phyloP scores from a whole-genome alignment of 805 yeast species.

The Nadsonia fulvescens region DNA sequence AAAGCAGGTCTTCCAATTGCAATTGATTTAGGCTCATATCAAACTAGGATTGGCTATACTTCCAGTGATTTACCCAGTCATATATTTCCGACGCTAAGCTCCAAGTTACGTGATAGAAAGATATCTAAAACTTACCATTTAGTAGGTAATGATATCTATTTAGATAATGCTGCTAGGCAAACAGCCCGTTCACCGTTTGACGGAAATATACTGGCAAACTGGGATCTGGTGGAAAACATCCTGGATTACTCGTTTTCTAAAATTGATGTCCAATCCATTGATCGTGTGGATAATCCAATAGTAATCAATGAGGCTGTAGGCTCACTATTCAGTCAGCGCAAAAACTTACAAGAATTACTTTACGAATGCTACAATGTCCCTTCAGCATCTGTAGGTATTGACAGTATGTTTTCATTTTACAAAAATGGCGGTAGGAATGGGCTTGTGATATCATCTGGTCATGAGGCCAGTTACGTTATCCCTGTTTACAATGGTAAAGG shows the following conservation, averaged over 20 bases:
- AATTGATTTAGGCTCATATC: slow-evolving; percentile 63
- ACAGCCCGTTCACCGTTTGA: slow-evolving; percentile 71
- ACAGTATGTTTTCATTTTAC: slow-evolving; percentile 59
- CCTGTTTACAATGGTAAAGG: slow-evolving; percentile 69
- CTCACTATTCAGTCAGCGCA: slow-evolving; percentile 50
- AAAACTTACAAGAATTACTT: slow-evolving; percentile 58
- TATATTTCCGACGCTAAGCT: slow-evolving; percentile 46
- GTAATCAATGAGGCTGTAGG: slow-evolving; percentile 67
- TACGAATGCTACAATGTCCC: slow-evolving; percentile 75
- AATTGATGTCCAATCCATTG: slow-evolving; percentile 40
- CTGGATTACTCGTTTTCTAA: slow-evolving; percentile 74
- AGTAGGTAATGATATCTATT: slow-evolving; percentile 64
- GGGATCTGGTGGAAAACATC: slow-evolving; percentile 77
- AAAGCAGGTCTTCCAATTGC: slow-evolving; percentile 55
- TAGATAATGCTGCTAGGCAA: slow-evolving; percentile 52
- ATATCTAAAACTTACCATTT: slow-evolving; percentile 25
- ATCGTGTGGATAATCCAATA: slow-evolving; percentile 56
- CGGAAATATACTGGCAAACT: slow-evolving; percentile 71
- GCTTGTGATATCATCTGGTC: slow-evolving; percentile 65
- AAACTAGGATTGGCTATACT: slow-evolving; percentile 23
- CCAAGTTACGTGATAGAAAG: slow-evolving; percentile 68
- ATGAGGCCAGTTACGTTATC: slow-evolving; percentile 64
- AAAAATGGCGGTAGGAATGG: slow-evolving; percentile 37
- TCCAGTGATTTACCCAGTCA: slow-evolving; percentile 26
- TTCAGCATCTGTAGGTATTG: slow-evolving; percentile 63